phyloP scores from a whole-genome alignment of 192 early-diverging fungal genomes.

The Hyaloraphidium curvatum region DNA sequence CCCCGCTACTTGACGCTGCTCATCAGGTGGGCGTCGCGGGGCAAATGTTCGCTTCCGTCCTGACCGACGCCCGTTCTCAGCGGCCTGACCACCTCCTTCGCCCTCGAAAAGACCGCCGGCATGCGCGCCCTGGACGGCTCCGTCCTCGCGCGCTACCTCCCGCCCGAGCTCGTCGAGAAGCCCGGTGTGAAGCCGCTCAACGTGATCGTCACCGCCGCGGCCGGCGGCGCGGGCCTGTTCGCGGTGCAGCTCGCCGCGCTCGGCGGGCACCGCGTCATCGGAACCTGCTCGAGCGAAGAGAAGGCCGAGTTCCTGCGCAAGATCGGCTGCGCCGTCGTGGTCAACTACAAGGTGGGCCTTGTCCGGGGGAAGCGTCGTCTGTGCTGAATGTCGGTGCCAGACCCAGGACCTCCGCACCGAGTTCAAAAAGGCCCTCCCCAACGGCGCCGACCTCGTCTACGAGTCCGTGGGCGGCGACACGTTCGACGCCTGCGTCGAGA shows the following conservation, averaged over 20 bases:
- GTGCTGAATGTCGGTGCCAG: too few relatives aligned
- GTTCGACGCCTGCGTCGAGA: constrained; percentile 11
- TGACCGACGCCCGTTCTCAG: too few relatives aligned
- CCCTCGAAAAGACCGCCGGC: constrained; percentile 22
- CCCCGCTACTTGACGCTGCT: not conserved
- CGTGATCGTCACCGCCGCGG: constrained; percentile 36
- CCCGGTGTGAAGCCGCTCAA: constrained; percentile 16
- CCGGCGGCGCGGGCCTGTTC: constrained; percentile 27
- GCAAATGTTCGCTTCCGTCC: too few relatives aligned
- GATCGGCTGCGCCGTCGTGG: constrained; percentile 31
- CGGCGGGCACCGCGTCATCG: constrained; percentile 36
- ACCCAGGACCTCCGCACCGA: constrained; percentile 26
- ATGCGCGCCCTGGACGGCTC: constrained; percentile 9
- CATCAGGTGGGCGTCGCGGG: too few relatives aligned
- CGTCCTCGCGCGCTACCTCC: not conserved
- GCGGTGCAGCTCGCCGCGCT: constrained; percentile 38
- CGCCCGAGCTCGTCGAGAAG: not conserved
- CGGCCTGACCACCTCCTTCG: constrained; percentile 32
- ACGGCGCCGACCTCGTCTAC: constrained; percentile 35
- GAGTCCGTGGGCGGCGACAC: constrained; percentile 34
- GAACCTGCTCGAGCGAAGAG: constrained; percentile 28
- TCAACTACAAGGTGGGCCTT: constrained; percentile 48
- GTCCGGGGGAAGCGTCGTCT: too few relatives aligned
- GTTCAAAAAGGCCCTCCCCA: constrained; percentile 29
- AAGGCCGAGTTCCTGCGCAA: constrained; percentile 28